A percentile compares a stretch with the other conserved stretches of the same genome.
Conservation (phyloP, 768 basidiomycete species). For the Tricholoma sp. region DNA sequence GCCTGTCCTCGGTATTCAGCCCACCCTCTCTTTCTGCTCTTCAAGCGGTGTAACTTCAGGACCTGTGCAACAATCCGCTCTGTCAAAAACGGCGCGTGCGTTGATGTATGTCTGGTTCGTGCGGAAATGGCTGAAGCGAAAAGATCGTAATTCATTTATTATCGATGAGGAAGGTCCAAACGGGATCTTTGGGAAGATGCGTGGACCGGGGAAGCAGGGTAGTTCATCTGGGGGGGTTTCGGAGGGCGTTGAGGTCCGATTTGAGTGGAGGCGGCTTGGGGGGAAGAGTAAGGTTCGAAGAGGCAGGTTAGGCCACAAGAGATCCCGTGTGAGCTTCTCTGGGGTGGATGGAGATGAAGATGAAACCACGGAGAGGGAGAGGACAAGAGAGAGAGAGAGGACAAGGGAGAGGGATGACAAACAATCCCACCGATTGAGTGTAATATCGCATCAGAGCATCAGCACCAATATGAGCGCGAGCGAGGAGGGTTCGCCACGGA, state of each 20-base stretch:
- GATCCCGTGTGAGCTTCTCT: neutral
- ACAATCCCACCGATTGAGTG: conserved; percentile 31
- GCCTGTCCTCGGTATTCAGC: conserved; percentile 61
- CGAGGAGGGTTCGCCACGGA: conserved; percentile 12
- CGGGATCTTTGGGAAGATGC: conserved; percentile 33
- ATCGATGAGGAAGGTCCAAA: conserved; percentile 30
- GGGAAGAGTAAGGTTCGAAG: conserved; percentile 15
- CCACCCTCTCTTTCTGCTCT: conserved; percentile 49
- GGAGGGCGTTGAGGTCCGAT: conserved; percentile 60
- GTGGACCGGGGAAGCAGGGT: conserved; percentile 5
- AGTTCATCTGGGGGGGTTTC: conserved; percentile 14
- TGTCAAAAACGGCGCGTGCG: conserved; percentile 11
- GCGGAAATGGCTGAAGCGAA: conserved; percentile 67
- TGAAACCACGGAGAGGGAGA: conserved; percentile 21
- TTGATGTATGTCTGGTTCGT: conserved; percentile 74
- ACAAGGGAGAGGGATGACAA: conserved; percentile 8
- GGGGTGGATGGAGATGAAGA: conserved; percentile 39
- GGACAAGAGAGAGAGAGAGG: conserved; percentile 26
- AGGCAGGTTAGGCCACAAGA: conserved; percentile 12
- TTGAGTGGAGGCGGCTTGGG: conserved; percentile 68
- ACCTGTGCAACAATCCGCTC: conserved; percentile 1
- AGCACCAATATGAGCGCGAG: conserved; percentile 24
- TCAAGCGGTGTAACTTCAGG: conserved; percentile 17
- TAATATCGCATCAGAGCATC: conserved; percentile 34
- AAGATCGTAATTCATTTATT: conserved; percentile 8